Percentiles rank a stretch among this genome's conserved stretches.
phyloP scores from a whole-genome alignment of 78 protist species.

The Paratrimastix pyriformis region DNA sequence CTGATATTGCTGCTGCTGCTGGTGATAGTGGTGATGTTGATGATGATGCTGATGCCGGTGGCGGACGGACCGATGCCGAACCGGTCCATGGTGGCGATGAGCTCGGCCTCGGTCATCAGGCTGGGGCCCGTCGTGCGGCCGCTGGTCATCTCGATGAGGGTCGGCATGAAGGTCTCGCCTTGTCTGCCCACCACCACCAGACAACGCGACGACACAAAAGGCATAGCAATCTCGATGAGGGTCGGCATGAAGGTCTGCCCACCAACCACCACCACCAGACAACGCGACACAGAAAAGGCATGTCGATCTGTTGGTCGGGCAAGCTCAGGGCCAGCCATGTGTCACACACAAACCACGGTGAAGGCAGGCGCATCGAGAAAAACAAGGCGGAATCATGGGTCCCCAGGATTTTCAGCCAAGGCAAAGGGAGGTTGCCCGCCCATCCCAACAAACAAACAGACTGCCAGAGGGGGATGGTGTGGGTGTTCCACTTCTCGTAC shows the following conservation, averaged over 20 bases:
- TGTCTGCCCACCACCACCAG: conserved; percentile 78
- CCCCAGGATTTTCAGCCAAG: too few species aligned
- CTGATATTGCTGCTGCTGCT: too few species aligned
- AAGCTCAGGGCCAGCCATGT: too few species aligned
- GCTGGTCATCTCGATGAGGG: conserved; percentile 27
- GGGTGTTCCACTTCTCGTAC: conserved; percentile 68
- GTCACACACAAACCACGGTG: too few species aligned
- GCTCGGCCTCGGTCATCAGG: conserved; percentile 80
- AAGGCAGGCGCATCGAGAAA: too few species aligned
- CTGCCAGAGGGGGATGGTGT: conserved; percentile 56
- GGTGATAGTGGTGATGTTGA: too few species aligned
- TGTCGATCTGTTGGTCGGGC: conserved; percentile 20
- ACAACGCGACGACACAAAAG: conserved; percentile 80
- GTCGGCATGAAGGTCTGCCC: conserved; percentile 67
- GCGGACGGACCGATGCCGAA: conserved; percentile 79
- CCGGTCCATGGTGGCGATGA: conserved; percentile 87
- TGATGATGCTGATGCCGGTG: too few species aligned
- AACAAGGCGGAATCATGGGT: too few species aligned
- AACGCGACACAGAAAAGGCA: conserved; percentile 81
- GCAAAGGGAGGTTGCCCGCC: too few species aligned
- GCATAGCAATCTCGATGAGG: conserved; percentile 32
- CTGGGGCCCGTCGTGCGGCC: conserved; percentile 83
- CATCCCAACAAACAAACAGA: too few species aligned
- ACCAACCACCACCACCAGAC: conserved; percentile 77
- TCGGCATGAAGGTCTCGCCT: conserved; percentile 65